These are phyloP conservation scores for Stachybotrys elegans DNA, from an alignment of 2,329 filamentous ascomycete species.

Conservation along the genomic window DNA sequence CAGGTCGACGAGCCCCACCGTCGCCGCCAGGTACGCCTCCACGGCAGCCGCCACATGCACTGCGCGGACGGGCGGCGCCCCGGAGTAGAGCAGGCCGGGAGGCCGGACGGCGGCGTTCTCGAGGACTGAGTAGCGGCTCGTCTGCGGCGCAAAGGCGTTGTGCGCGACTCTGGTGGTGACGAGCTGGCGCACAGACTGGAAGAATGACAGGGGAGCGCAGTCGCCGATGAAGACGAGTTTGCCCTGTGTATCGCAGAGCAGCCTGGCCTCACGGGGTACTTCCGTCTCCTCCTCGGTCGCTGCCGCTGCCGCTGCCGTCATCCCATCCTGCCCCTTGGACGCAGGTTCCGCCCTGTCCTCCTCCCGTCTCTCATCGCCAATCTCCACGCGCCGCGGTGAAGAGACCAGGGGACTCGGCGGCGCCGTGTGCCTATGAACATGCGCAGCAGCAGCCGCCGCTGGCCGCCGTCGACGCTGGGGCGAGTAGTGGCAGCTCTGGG, in stretches of 20 bases:
- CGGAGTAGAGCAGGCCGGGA: neutral
- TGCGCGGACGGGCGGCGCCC: conserved; percentile 20
- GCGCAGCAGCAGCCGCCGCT: conserved; percentile 4
- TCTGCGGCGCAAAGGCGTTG: conserved; percentile 46
- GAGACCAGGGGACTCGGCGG: conserved; percentile 15
- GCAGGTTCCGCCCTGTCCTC: conserved; percentile 7
- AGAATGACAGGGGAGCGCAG: conserved; percentile 51
- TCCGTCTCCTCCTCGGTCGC: conserved; percentile 47
- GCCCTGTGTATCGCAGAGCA: conserved; percentile 47
- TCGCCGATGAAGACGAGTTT: conserved; percentile 53
- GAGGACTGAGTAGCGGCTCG: conserved; percentile 43
- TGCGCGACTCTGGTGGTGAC: conserved; percentile 43
- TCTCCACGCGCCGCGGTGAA: conserved; percentile 7
- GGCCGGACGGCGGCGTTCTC: conserved; percentile 30
- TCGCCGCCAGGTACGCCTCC: conserved; percentile 31
- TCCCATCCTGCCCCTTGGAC: conserved; percentile 1
- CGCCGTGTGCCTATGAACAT: neutral
- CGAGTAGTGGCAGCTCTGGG: conserved; percentile 42
- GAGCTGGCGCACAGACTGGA: conserved; percentile 48
- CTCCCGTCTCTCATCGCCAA: conserved; percentile 11
- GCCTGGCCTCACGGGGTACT: conserved; percentile 46
- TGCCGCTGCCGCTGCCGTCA: conserved; percentile 4
- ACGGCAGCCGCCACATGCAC: conserved; percentile 24
- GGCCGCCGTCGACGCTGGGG: conserved; percentile 30
- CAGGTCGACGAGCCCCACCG: conserved; percentile 42